Conservation (phyloP, 257 asterid species). For the Penstemon barbatus region DNA sequence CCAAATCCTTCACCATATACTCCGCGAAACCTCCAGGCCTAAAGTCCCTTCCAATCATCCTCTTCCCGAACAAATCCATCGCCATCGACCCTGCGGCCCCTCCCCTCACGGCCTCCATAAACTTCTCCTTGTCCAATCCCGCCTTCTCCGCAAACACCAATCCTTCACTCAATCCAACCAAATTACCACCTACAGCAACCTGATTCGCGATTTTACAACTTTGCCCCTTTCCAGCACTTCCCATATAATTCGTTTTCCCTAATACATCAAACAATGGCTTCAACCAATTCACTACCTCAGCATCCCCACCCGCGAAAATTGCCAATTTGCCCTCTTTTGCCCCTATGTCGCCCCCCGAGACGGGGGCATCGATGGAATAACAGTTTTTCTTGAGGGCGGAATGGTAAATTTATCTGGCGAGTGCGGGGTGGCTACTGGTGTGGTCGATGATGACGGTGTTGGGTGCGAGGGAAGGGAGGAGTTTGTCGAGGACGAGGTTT, state of each 20-base stretch:
- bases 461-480: conserved; percentile 53
- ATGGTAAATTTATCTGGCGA: conserved; percentile 50
- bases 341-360: conserved; percentile 85
- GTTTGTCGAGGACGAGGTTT: conserved; percentile 50
- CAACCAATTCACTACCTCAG: conserved; percentile 67
- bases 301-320: conserved; percentile 69
- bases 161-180: conserved; percentile 86
- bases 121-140: conserved; percentile 62
- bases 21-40: conserved; percentile 78
- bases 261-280: conserved; percentile 61
- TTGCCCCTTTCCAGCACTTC: conserved; percentile 82
- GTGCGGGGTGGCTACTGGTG: conserved; percentile 73
- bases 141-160: conserved; percentile 74
- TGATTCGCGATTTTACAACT: conserved; percentile 85
- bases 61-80: conserved; percentile 79
- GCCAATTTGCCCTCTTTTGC: conserved; percentile 73
- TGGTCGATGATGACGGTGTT: conserved; percentile 63
- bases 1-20: conserved; percentile 93
- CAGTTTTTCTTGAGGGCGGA: conserved; percentile 51
- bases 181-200: conserved; percentile 58
- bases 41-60: conserved; percentile 77
- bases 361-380: conserved; percentile 75
- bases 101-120: conserved; percentile 71
- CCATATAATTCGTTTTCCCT: conserved; percentile 67
- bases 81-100: conserved; percentile 90